Evolutionary conservation across 2,329 filamentous ascomycete genomes (phyloP).

Genomic region (Colletotrichum sp.): DNA sequence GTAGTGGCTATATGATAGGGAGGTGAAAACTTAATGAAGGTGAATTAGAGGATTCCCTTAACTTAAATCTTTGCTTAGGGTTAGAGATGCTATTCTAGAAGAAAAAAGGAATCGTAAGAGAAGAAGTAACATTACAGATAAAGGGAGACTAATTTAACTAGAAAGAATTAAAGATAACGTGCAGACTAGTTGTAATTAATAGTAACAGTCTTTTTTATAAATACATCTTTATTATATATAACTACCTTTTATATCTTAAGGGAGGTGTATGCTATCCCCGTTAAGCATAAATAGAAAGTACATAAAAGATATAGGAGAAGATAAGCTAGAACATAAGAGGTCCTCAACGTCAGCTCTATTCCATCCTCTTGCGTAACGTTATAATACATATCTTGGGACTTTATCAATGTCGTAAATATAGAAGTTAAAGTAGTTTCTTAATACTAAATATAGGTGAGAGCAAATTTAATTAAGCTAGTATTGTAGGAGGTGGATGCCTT

Average conservation of each 20-base stretch:
- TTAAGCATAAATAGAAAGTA: neutral
- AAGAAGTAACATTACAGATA: neutral
- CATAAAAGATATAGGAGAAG: neutral
- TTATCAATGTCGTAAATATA: neutral
- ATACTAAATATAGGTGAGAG: neutral
- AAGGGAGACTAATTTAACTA: neutral
- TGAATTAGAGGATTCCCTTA: neutral
- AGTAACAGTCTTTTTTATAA: neutral
- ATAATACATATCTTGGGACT: neutral
- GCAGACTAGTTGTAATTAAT: neutral
- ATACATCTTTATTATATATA: neutral
- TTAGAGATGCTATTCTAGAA: neutral
- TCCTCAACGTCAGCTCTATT: neutral
- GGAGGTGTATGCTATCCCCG: neutral
- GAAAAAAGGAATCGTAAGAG: neutral
- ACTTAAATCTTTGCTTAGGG: neutral
- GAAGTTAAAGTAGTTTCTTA: neutral
- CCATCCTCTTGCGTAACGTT: neutral
- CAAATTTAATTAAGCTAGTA: neutral
- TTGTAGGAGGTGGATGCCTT: neutral
- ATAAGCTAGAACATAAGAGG: neutral
- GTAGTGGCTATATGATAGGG: neutral
- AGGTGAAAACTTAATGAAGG: neutral
- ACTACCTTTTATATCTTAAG: neutral
- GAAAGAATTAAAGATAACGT: neutral